phyloP scores from a whole-genome alignment of 306 rosid species.

The Gynostemma pentaphyllum region DNA sequence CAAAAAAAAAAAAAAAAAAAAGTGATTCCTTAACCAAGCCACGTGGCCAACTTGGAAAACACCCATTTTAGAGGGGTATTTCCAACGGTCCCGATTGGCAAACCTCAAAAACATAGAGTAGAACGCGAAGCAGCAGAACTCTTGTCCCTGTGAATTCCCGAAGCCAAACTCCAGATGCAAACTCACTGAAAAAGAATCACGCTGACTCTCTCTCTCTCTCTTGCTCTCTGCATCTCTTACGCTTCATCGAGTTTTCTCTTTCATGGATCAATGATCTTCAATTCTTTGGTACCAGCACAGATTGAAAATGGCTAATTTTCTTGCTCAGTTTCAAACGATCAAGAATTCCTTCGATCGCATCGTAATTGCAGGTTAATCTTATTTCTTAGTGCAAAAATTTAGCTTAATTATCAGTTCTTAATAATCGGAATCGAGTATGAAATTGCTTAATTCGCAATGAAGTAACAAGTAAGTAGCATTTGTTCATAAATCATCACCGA shows the following conservation, averaged over 20 bases:
- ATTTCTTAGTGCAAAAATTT: neutral
- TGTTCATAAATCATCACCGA: no score
- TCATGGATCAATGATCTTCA: slow-evolving; percentile 32
- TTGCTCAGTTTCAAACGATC: slow-evolving; percentile 92
- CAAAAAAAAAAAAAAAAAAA: neutral
- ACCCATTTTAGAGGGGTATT: no score
- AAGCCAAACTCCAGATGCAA: neutral
- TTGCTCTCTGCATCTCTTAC: neutral
- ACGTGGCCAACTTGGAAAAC: no score
- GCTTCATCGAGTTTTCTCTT: slow-evolving; percentile 8
- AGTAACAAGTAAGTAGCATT: no score
- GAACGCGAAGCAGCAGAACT: slow-evolving; percentile 43
- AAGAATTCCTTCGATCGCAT: slow-evolving; percentile 78
- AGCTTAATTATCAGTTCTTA: neutral
- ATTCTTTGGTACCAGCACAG: slow-evolving; percentile 22
- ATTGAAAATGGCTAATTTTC: slow-evolving; percentile 80
- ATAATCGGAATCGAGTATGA: neutral
- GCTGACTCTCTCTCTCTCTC: slow-evolving; percentile 10
- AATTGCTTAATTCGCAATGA: neutral
- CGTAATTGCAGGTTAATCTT: slow-evolving; percentile 61
- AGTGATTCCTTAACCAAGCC: no score
- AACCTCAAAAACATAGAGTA: neutral
- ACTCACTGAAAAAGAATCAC: slow-evolving; percentile 1
- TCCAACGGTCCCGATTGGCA: neutral
- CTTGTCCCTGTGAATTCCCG: slow-evolving; percentile 16